Evolutionary conservation across 83 land plant genomes (phyloP), one percentile per base, ranked within the genome.

Genomic region (Thuja plicata): DNA sequence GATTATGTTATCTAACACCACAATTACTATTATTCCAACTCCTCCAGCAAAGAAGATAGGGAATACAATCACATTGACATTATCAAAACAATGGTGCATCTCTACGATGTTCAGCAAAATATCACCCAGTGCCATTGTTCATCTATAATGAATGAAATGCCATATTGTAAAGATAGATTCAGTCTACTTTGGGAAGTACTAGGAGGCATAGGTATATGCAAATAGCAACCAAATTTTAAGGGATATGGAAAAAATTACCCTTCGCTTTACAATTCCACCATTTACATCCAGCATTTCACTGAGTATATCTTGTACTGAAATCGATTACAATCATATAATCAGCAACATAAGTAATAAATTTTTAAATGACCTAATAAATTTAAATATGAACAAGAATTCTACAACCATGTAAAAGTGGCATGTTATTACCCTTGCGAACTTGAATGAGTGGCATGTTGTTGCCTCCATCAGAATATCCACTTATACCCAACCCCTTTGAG

Each of bases 261-360:
- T 95, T 45, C 94, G 88, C 85, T 92, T 96, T 87, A 92, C 91
- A n/a, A 98, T 92, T 30, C 99, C 99, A 6, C 99, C 99, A 46
- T 92, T 90, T 83, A 88, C 90, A 95, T 96, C 94, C 54, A 96
- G 91, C 89, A 98, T 82, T 85, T 96, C 95, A 88, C 94, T 95
- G 0, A 98, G 92, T 88, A 95, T 94, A 77, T 94, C 95, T 90
- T 95, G 93, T 77, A 97, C 99, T 98, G 88, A 83, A 48, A 83
- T 27, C 8, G n/a, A 83, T 83, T 83, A 95, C 89, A 93, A 57
- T 62, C 13, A 92, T 6, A 83, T 32, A 88, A 80, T 19, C 32
- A 90, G 50, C 32, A 87, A 83, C 32, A 83, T 30, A 27, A 48
- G 35, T 83, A 27, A 83, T 83, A 1, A 83, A 46, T 27, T 24